phyloP scores from a whole-genome alignment of 2,329 filamentous ascomycete species.

The Coniochaeta hoffmannii region DNA sequence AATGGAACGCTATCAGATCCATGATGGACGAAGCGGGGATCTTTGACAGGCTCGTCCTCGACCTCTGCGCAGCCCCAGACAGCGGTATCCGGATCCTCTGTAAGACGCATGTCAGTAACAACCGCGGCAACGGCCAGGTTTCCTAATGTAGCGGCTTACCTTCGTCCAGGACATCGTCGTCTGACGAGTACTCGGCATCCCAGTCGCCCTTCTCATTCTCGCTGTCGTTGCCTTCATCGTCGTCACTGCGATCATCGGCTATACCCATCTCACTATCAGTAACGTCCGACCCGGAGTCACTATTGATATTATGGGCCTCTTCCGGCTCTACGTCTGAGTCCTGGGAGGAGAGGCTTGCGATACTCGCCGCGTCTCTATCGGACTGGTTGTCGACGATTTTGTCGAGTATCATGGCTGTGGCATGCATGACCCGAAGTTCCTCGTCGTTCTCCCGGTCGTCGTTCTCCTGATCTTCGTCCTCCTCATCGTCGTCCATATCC shows the following conservation, averaged over 20 bases:
- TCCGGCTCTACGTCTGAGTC: constrained; percentile 1
- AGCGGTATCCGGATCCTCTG: neutral
- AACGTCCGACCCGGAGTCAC: neutral
- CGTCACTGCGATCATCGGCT: neutral
- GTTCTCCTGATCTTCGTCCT: neutral
- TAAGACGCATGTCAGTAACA: neutral
- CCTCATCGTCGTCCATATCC: neutral
- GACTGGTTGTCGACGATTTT: neutral
- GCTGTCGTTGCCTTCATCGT: neutral
- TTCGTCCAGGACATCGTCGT: neutral
- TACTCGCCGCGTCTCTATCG: neutral
- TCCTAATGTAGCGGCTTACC: neutral
- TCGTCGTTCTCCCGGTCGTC: neutral
- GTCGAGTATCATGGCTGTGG: neutral
- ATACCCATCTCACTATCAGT: neutral
- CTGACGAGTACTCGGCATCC: constrained; percentile 5
- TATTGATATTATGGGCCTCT: neutral
- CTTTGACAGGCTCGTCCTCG: neutral
- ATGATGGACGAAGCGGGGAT: neutral
- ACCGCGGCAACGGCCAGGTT: neutral
- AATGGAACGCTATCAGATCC: neutral
- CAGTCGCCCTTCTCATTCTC: neutral
- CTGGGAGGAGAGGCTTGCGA: neutral
- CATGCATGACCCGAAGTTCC: neutral
- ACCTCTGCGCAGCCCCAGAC: neutral